phyloP scores from a whole-genome alignment of 768 basidiomycete genomes.

The Naganishia vaughanmartiniae region DNA sequence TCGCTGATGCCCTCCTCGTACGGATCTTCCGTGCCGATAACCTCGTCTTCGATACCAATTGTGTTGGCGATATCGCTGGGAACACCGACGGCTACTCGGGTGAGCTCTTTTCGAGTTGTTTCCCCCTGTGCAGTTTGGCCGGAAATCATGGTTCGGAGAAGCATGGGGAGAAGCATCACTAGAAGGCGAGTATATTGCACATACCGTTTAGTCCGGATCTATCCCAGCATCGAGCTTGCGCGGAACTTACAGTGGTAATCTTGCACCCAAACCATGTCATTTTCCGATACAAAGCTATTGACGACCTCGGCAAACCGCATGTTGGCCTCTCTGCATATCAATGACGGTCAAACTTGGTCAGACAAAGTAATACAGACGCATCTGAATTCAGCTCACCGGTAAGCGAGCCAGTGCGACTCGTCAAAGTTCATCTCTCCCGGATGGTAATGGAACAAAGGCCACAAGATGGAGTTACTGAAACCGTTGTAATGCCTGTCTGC shows the following conservation, averaged over 20 bases:
- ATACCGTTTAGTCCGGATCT: too few species aligned
- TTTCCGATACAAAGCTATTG: slow-evolving; percentile 70
- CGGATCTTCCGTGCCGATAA: slow-evolving; percentile 55
- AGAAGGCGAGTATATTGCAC: slow-evolving; percentile 52
- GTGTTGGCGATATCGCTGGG: slow-evolving; percentile 43
- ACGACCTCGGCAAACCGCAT: slow-evolving; percentile 89
- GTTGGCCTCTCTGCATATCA: slow-evolving; percentile 72
- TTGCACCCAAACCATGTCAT: slow-evolving; percentile 98
- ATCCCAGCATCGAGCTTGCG: neutral
- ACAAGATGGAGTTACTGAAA: slow-evolving; percentile 98
- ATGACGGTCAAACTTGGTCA: neutral
- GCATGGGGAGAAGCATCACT: slow-evolving; percentile 95
- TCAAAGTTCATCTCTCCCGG: slow-evolving; percentile 99
- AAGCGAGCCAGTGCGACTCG: slow-evolving; percentile 96
- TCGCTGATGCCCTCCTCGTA: slow-evolving; percentile 57
- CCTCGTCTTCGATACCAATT: slow-evolving; percentile 46
- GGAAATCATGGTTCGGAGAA: slow-evolving; percentile 75
- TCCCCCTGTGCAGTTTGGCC: slow-evolving; percentile 47
- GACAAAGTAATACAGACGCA: neutral
- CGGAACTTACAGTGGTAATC: slow-evolving; percentile 43
- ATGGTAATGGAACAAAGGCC: slow-evolving; percentile 99
- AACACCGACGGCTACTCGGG: slow-evolving; percentile 56
- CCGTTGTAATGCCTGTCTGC: slow-evolving; percentile 87
- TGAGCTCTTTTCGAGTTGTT: slow-evolving; percentile 47
- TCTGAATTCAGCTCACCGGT: slow-evolving; percentile 53